Evolutionary conservation across 257 asterid species (phyloP).

Genomic region (Knoxia roxburghii): DNA sequence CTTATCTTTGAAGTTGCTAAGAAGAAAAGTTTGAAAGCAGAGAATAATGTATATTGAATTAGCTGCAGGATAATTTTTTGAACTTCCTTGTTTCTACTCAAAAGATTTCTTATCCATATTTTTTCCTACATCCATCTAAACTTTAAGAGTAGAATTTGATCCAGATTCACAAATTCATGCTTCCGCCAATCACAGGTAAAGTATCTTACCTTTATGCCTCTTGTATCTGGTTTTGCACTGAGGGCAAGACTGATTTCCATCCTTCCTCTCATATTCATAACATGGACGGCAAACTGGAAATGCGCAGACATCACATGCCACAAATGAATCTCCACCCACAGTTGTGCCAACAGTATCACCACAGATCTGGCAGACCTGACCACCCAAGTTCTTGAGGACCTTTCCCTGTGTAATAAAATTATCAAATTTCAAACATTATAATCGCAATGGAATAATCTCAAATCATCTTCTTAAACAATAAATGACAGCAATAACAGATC

Average conservation of each 20-base stretch:
- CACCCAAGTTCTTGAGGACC: conserved; percentile 56
- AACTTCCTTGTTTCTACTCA: not conserved
- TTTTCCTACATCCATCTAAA: not conserved
- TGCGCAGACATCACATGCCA: conserved; percentile 88
- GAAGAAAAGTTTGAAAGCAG: not conserved
- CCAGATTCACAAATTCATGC: not conserved
- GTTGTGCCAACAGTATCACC: conserved; percentile 79
- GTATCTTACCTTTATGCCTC: conserved; percentile 71
- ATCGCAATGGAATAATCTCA: not conserved
- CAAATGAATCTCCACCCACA: conserved; percentile 71
- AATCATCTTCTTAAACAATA: not conserved
- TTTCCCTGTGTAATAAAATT: conserved; percentile 52
- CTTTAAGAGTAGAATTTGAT: not conserved
- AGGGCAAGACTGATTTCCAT: conserved; percentile 92
- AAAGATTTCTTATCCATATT: not conserved
- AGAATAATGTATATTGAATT: not conserved
- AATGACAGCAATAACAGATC: not conserved
- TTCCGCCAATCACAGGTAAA: not conserved
- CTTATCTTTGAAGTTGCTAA: not conserved
- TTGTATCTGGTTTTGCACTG: conserved; percentile 97
- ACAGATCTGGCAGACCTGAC: conserved; percentile 96
- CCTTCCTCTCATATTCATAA: conserved; percentile 97
- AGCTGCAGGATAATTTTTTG: not conserved
- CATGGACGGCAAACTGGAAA: conserved; percentile 98
- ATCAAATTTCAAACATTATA: conserved; percentile 17